Percentiles rank a stretch among this genome's conserved stretches.
Evolutionary conservation across 164 flowering plant genomes (phyloP).

Genomic region (Nymphaea thermarum): DNA sequence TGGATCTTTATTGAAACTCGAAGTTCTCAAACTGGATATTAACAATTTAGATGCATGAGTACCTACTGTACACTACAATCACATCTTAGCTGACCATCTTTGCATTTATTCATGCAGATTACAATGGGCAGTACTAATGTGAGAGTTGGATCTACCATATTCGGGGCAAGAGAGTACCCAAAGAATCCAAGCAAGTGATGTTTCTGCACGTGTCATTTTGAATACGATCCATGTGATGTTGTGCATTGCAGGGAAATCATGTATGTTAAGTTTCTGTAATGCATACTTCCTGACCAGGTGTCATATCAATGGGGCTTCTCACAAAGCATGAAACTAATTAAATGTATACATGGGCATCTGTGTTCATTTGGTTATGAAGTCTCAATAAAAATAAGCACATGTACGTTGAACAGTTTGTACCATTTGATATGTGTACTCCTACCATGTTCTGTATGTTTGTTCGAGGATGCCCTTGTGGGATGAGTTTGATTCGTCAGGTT

Average conservation of each 20-base stretch:
- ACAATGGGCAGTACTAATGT: conserved; percentile 15
- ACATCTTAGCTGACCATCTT: neutral
- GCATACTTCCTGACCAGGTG: neutral
- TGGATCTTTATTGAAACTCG: conserved; percentile 1
- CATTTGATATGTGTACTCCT: too few relatives aligned
- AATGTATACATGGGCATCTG: too few relatives aligned
- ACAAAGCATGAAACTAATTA: too few relatives aligned
- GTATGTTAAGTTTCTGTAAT: neutral
- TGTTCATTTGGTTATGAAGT: too few relatives aligned
- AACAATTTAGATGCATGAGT: neutral
- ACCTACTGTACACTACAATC: neutral
- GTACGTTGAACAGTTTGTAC: too few relatives aligned
- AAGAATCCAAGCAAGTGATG: conserved; percentile 5
- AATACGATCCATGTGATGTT: neutral
- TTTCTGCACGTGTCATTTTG: neutral
- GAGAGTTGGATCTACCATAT: conserved; percentile 15
- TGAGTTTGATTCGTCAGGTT: too few relatives aligned
- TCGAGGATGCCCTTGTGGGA: too few relatives aligned
- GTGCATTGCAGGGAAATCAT: neutral
- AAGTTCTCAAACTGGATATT: too few relatives aligned
- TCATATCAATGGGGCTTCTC: too few relatives aligned
- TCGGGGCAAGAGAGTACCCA: conserved; percentile 14
- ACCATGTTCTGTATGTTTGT: too few relatives aligned
- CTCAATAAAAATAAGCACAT: too few relatives aligned
- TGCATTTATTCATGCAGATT: conserved; percentile 7